Evolutionary conservation across 495 filamentous ascomycete genomes (phyloP), one percentile per base, ranked within the genome.

Genomic region (Penicillium dipodomyicola): DNA sequence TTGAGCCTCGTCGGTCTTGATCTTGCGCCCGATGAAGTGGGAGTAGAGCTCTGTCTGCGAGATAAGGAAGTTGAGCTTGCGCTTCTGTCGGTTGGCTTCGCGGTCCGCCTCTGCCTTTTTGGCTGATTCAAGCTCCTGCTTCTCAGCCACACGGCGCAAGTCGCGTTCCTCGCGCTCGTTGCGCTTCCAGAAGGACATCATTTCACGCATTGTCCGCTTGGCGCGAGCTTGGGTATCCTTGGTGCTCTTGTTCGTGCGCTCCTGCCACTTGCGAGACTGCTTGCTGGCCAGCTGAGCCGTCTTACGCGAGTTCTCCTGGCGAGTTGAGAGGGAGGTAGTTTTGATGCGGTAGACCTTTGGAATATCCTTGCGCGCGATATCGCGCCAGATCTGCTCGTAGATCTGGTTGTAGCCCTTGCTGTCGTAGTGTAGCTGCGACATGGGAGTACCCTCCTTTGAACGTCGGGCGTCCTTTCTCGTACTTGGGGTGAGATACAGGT

Each of bases 161-260:
- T 97, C 94, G 58, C 95, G 88, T 72, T 99, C 94, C 65, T 97
- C 95, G 39, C 92, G 85, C 74, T 99, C 94, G 72, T 99, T 99
- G 47, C 92, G 88, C 71, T 97, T 97, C 94, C 94, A 99, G 84
- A 97, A 99, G 29, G 88, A 84, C 86, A 97, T 94, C 94, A 99
- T 99, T 75, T 99, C 94, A 62, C 94, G 85, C 94, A 99, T 99
- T 51, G 90, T 92, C 46, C 94, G 85, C 79, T 99, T 99, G 19
- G 94, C 95, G 20, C 95, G 85, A 39, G 95, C 94, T 62, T 97
- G 95, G 1, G 94, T 89, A 71, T 99, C 94, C 73, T 99, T 99
- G 65, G 87, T 89, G 64, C 92, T 94, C 80, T 99, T 99, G 78
- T 97, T 99, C 37, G 94, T 97, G 37, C 90, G 87, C 44, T 92